phyloP scores from a whole-genome alignment of 2,329 filamentous ascomycete species.

The Elsinoe ampelina region DNA sequence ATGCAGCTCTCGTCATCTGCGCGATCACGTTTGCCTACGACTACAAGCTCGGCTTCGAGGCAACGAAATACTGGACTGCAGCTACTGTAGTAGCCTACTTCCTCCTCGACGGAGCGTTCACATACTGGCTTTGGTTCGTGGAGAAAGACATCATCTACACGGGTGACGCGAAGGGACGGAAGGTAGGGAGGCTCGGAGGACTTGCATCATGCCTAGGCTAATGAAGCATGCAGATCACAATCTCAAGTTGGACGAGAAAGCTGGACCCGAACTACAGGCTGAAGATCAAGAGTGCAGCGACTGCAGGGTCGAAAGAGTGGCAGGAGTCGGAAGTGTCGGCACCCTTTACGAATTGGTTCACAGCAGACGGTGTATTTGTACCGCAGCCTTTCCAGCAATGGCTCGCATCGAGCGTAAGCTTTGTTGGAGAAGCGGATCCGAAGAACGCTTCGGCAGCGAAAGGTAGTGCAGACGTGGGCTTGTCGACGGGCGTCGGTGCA shows the following conservation, averaged over 20 bases:
- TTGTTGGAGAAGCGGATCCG: slow-evolving; percentile 58
- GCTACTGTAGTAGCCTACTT: slow-evolving; percentile 73
- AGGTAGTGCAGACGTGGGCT: background rate
- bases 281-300: slow-evolving; percentile 38
- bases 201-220: background rate
- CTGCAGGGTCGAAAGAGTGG: slow-evolving; percentile 19
- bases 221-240: slow-evolving; percentile 51
- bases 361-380: slow-evolving; percentile 62
- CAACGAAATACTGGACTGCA: slow-evolving; percentile 71
- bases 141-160: slow-evolving; percentile 78
- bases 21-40: slow-evolving; percentile 83
- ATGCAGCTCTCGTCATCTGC: slow-evolving; percentile 68
- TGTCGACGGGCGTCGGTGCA: background rate
- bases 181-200: slow-evolving; percentile 38
- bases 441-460: slow-evolving; percentile 37
- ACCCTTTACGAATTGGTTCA: slow-evolving; percentile 67
- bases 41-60: slow-evolving; percentile 82
- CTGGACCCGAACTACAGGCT: slow-evolving; percentile 73
- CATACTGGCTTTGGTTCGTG: slow-evolving; percentile 73
- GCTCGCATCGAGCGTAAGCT: slow-evolving; percentile 57
- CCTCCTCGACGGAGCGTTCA: slow-evolving; percentile 65
- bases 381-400: slow-evolving; percentile 69
- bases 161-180: slow-evolving; percentile 59
- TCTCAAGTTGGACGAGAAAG: slow-evolving; percentile 66
- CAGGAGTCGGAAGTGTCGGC: slow-evolving; percentile 47